Percentiles rank a stretch among this genome's conserved stretches.
phyloP scores from a whole-genome alignment of 192 early-diverging fungal species.

The Coemansia sp. region DNA sequence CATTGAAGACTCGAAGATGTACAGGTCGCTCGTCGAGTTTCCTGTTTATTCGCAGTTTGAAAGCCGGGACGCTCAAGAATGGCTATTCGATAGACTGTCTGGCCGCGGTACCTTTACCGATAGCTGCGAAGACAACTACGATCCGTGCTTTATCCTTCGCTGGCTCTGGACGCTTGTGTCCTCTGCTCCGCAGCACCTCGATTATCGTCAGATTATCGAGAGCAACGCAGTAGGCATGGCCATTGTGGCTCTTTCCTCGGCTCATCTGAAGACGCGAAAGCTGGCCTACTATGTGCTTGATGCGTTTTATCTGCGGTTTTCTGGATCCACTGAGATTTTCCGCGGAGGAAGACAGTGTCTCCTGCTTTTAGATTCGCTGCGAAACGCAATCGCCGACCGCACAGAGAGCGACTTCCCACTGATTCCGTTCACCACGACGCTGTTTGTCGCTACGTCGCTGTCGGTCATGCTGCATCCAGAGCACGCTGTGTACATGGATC shows the following conservation, averaged over 20 bases:
- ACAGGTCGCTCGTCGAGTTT: constrained; percentile 38
- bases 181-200: constrained; percentile 4
- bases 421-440: constrained; percentile 25
- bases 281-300: constrained; percentile 46
- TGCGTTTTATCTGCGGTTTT: constrained; percentile 16
- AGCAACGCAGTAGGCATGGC: constrained; percentile 31
- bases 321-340: constrained; percentile 3
- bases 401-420: constrained; percentile 18
- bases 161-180: constrained; percentile 46
- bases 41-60: constrained; percentile 10
- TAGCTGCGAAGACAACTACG: constrained; percentile 18
- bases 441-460: constrained; percentile 44
- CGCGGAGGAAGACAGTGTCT: constrained; percentile 27
- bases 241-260: constrained; percentile 40
- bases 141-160: constrained; percentile 32
- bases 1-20: constrained; percentile 24
- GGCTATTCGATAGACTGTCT: background rate
- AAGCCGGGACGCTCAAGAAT: background rate
- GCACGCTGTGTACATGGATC: constrained; percentile 30
- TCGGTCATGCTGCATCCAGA: constrained; percentile 35
- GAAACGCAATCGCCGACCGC: constrained; percentile 35
- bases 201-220: constrained; percentile 35
- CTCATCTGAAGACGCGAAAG: constrained; percentile 22
- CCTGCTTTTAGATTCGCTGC: constrained; percentile 40
- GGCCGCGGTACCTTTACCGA: background rate